Evolutionary conservation across 1,284 basidiomycete species (phyloP).

Genomic region (Pseudozyma tsukubaensis): DNA sequence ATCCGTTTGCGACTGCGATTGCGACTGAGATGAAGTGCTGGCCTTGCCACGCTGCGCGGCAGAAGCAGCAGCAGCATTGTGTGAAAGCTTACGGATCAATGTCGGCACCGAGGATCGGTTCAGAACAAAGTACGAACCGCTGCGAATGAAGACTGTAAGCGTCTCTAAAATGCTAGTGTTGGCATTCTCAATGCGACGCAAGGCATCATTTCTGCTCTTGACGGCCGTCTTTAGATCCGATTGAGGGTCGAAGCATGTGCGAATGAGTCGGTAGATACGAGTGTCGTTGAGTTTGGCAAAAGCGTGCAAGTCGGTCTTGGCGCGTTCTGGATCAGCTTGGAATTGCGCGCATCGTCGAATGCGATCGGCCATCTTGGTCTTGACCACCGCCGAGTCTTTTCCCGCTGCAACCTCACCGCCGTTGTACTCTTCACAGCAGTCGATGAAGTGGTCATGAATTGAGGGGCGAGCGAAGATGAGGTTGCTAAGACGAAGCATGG

Average conservation of each 20-base stretch:
- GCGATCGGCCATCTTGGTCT: conserved; percentile 41
- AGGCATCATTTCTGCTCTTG: conserved; percentile 72
- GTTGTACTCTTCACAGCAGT: conserved; percentile 60
- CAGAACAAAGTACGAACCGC: conserved; percentile 79
- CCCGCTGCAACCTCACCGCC: conserved; percentile 82
- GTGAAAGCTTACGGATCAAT: conserved; percentile 70
- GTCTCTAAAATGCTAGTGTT: conserved; percentile 71
- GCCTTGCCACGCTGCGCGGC: conserved; percentile 9
- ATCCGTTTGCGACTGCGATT: conserved; percentile 17
- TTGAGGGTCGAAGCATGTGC: conserved; percentile 82
- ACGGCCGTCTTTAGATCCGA: conserved; percentile 83
- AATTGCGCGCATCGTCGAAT: conserved; percentile 32
- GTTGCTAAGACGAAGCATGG: conserved; percentile 75
- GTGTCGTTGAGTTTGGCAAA: conserved; percentile 90
- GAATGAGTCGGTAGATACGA: conserved; percentile 84
- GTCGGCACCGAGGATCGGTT: conserved; percentile 87
- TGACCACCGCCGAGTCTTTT: conserved; percentile 72
- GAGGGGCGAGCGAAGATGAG: conserved; percentile 48
- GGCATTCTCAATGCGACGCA: conserved; percentile 49
- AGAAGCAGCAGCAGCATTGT: background rate
- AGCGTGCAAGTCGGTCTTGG: conserved; percentile 79
- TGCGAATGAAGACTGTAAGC: conserved; percentile 79
- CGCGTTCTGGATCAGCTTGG: conserved; percentile 76
- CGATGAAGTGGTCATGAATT: conserved; percentile 49
- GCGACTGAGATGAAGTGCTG: conserved; percentile 6